Conservation (phyloP, 2,329 filamentous ascomycete species). For the Colletotrichum sp. region DNA sequence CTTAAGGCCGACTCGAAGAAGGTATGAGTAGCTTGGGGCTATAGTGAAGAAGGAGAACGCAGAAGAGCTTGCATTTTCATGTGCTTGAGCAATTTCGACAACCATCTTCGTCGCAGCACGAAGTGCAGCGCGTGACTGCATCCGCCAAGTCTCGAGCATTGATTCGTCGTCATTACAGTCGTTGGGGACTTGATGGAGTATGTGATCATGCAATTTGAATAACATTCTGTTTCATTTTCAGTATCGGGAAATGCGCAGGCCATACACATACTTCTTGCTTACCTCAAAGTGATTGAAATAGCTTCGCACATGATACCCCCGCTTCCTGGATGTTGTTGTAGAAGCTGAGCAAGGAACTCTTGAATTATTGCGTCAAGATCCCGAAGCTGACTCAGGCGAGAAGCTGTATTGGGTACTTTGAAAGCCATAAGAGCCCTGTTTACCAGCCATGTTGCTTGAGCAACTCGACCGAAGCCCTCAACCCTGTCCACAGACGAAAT, state of each 20-base stretch:
- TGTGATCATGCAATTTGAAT: background rate
- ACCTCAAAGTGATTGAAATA: background rate
- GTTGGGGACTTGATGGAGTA: background rate
- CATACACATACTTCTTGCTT: background rate
- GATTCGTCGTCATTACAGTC: background rate
- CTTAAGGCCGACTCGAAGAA: background rate
- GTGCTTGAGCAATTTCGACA: background rate
- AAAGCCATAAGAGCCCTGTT: background rate
- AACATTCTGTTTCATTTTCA: background rate
- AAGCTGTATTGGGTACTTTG: background rate
- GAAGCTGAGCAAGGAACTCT: background rate
- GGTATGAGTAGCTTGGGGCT: background rate
- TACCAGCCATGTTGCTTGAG: background rate
- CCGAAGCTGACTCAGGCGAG: background rate
- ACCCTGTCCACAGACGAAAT: background rate
- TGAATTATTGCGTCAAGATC: background rate
- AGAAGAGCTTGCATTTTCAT: background rate
- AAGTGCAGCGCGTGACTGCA: background rate
- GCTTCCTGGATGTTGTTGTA: background rate
- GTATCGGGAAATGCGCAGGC: background rate
- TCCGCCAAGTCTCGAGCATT: background rate
- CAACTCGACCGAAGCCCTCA: background rate
- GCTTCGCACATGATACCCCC: background rate
- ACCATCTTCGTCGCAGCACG: background rate
- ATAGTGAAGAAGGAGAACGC: background rate